phyloP scores from a whole-genome alignment of 2,329 filamentous ascomycete species.

The Sarocladiaceae sp. region DNA sequence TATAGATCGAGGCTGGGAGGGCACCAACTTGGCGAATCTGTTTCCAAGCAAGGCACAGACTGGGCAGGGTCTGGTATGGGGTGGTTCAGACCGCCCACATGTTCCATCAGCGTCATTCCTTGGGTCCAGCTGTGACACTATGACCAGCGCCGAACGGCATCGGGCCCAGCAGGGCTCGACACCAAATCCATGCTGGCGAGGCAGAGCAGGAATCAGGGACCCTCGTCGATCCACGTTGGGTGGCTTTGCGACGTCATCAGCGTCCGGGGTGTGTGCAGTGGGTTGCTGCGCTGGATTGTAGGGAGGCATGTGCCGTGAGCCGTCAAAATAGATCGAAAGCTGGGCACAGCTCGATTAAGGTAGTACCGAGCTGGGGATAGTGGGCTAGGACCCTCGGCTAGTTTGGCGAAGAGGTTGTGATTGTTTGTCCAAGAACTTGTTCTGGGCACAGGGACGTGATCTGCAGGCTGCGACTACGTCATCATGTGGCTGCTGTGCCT shows the following conservation, averaged over 20 bases:
- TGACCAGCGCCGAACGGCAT: background rate
- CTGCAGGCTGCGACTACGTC: background rate
- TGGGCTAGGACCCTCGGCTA: too few relatives aligned
- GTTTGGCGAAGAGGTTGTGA: too few relatives aligned
- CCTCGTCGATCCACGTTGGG: background rate
- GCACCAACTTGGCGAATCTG: background rate
- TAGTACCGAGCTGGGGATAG: too few relatives aligned
- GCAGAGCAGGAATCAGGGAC: background rate
- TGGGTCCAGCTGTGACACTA: background rate
- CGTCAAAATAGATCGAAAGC: background rate
- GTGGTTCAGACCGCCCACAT: background rate
- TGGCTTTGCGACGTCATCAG: constrained; percentile 10
- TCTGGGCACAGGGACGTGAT: too few relatives aligned
- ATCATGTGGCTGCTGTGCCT: constrained; percentile 4
- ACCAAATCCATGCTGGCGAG: background rate
- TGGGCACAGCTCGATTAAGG: too few relatives aligned
- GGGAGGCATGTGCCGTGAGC: constrained; percentile 6
- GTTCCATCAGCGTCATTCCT: constrained; percentile 5
- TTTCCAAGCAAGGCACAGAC: constrained; percentile 1
- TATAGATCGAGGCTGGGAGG: constrained; percentile 6
- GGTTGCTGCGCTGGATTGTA: background rate
- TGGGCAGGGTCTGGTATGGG: background rate
- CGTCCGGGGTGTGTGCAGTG: background rate
- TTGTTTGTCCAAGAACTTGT: background rate
- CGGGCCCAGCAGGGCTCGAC: background rate